Evolutionary conservation across 2,329 filamentous ascomycete genomes (phyloP).

Genomic region (Lachnum nothofagi): DNA sequence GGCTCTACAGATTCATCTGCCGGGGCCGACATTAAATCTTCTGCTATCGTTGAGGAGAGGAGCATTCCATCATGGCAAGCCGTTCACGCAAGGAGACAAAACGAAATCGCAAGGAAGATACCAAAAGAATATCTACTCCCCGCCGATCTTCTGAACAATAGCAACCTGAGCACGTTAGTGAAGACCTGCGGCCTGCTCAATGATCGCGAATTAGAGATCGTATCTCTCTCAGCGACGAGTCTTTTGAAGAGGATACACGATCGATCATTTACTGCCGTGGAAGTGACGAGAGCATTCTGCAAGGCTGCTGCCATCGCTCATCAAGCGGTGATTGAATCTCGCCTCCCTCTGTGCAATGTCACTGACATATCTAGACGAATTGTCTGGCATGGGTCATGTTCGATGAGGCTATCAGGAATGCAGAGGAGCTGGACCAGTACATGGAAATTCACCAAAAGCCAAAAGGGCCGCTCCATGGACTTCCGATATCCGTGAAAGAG

Average conservation of each 20-base stretch:
- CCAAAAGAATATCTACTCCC: constrained; percentile 1
- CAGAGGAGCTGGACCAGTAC: constrained; percentile 41
- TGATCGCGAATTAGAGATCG: constrained; percentile 4
- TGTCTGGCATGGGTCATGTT: constrained; percentile 28
- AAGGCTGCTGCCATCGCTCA: constrained; percentile 2
- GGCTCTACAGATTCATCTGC: too few relatives aligned
- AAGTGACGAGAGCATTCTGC: constrained; percentile 17
- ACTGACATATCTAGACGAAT: neutral
- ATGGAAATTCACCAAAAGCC: constrained; percentile 36
- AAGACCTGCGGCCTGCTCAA: constrained; percentile 35
- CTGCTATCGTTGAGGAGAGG: neutral
- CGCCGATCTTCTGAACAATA: neutral
- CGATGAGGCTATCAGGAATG: constrained; percentile 39
- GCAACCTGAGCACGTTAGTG: neutral
- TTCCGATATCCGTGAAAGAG: constrained; percentile 50
- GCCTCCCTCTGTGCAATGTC: too few relatives aligned
- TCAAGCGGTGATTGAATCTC: constrained; percentile 1
- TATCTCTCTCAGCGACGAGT: neutral
- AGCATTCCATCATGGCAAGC: neutral
- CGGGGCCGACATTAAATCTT: neutral
- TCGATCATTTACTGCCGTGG: constrained; percentile 16
- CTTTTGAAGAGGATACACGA: constrained; percentile 36
- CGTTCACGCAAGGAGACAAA: neutral
- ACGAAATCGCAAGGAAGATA: neutral
- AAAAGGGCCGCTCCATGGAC: constrained; percentile 55